A percentile compares a stretch with the other conserved stretches of the same genome.
Conservation (phyloP, 78 protist genomes). For the Dictyostelium brefeldianum region DNA sequence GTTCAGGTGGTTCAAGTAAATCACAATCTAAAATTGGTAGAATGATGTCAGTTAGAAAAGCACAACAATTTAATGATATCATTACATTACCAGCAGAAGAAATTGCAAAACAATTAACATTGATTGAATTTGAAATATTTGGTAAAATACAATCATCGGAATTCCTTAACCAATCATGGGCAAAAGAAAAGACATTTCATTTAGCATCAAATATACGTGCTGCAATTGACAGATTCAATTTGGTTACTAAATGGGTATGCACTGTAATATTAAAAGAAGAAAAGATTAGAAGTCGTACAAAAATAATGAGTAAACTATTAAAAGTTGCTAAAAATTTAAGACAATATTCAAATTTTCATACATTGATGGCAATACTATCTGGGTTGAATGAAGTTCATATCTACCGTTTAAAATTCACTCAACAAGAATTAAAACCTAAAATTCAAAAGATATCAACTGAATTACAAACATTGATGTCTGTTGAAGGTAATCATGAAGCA, state of each 20-base stretch:
- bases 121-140: conserved; percentile 66
- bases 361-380: conserved; percentile 71
- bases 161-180: conserved; percentile 82
- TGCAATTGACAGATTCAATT: conserved; percentile 67
- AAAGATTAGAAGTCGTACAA: conserved; percentile 49
- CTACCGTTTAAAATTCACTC: conserved; percentile 39
- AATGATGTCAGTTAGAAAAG: conserved; percentile 58
- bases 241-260: conserved; percentile 67
- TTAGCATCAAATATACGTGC: conserved; percentile 76
- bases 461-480: conserved; percentile 70
- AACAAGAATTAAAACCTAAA: conserved; percentile 55
- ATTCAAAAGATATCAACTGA: conserved; percentile 54
- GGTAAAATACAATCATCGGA: conserved; percentile 67
- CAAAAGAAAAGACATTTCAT: conserved; percentile 60
- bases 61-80: conserved; percentile 31
- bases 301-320: conserved; percentile 58
- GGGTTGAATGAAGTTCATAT: conserved; percentile 63
- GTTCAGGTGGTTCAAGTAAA: not conserved
- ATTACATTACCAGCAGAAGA: conserved; percentile 68
- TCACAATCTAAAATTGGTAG: conserved; percentile 40
- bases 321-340: conserved; percentile 62
- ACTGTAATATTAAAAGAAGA: conserved; percentile 68
- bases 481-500: conserved; percentile 77
- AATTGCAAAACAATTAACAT: conserved; percentile 65
- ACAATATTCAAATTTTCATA: conserved; percentile 51